A percentile compares a stretch with the other conserved stretches of the same genome.
Conservation (phyloP, 2,329 filamentous ascomycete genomes). For the Botrytis byssoidea region DNA sequence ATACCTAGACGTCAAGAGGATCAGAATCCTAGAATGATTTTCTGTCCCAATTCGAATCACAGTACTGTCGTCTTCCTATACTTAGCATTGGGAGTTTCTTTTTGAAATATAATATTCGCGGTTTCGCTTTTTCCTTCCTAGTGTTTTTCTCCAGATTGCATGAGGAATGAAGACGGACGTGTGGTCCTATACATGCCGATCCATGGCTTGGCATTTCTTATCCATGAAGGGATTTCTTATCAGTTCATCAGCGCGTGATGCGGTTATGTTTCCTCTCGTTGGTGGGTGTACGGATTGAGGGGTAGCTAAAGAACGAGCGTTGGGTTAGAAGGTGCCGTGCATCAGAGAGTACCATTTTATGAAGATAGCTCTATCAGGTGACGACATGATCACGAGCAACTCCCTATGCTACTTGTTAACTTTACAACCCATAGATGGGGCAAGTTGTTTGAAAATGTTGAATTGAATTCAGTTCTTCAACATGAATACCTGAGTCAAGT, state of each 20-base stretch:
- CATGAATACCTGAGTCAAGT: neutral
- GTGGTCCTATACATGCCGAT: neutral
- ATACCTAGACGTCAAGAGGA: neutral
- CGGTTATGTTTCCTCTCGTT: neutral
- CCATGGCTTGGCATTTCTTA: slow-evolving; percentile 1
- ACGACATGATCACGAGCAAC: neutral
- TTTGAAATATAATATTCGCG: neutral
- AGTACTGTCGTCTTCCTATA: neutral
- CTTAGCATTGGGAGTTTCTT: neutral
- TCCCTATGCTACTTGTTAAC: neutral
- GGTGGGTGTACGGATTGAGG: slow-evolving; percentile 1
- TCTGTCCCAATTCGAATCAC: neutral
- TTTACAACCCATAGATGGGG: neutral
- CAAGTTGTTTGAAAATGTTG: neutral
- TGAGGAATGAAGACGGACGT: neutral
- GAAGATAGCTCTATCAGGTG: neutral
- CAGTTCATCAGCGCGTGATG: neutral
- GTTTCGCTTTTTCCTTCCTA: neutral
- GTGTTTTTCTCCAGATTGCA: neutral
- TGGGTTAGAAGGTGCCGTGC: neutral
- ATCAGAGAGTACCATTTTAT: neutral
- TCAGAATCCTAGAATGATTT: neutral
- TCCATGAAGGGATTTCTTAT: neutral
- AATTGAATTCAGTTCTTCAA: neutral
- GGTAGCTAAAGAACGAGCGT: neutral